Base-by-base conservation (phyloP, 192 early-diverging fungal species). In the Umbelopsis ramanniana region DNA sequence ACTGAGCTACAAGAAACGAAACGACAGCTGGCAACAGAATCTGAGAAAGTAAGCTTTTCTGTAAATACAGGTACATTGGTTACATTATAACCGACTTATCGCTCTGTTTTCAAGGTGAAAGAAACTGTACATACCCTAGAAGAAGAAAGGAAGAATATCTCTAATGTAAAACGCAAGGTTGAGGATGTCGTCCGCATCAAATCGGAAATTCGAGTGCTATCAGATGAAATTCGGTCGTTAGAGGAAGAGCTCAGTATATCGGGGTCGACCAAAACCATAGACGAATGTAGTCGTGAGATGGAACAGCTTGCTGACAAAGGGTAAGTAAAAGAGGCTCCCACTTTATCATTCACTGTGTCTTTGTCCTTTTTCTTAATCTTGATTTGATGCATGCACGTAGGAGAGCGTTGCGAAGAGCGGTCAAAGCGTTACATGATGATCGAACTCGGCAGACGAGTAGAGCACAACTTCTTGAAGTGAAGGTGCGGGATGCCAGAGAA, bases 261-360 rank as follows among this genome's bases (percentile, higher is more conserved):
- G 1, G 91, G 90, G 0, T 91, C 90, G 1, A 83, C 80, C 14
- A 88, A 87, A 71, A 93, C 91, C 6, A 69, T 87, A 23, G 87
- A 89, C 5, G 91, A 95, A 26, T 82, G 88, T 40, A 89, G 92
- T 72, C 75, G 71, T 11, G 90, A 94, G 52, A 75, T 89, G 10
- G 82, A 83, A 5, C 46, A 53, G 1, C 69, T 88, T 7, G 82
- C 85, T 45, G 69, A 75, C 22, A 82, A 85, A 77, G 80, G 82
- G 74, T 43, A 12, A 43, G 40, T 82, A 77, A 48, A 71, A 26
- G 23, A 67, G 72, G 3, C 72, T 77, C 4, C 73, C 79, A 38
- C 68, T 4, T 46, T 35, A 55, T 9, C 26, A 52, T 7, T 55
- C 23, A 46, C 69, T 22, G 63, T 23, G 48, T 0, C 73, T 48